Evolutionary conservation across 495 filamentous ascomycete species (phyloP), one percentile per base, ranked within the genome.

Genomic region (Jackrogersella multiformis): DNA sequence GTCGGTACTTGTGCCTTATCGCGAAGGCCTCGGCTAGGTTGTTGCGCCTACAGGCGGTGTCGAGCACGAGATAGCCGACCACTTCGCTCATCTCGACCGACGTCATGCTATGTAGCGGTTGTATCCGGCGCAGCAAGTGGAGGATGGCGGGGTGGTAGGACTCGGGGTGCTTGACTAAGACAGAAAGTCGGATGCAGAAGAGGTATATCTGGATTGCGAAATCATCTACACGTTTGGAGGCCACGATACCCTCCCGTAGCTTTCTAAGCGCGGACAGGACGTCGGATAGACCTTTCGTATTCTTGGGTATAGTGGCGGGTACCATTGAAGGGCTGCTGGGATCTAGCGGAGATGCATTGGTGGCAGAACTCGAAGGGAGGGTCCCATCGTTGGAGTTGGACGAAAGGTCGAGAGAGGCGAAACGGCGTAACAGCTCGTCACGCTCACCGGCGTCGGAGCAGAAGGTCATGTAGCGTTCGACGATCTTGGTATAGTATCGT

Each of bases 81-180:
- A 94, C 86, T 62, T 98, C 95, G 46, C 88, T 87, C 15, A 90
- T 74, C 67, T 96, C 92, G 12, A 86, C 76, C 9, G 80, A 77
- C 0, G 88, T 84, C 16, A 97, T 84, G 26, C 86, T 87, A 48
- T 86, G 80, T 0, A 78, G 69, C 4, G 83, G 78, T 74, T 96
- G 92, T 54, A 97, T 86, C 2, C 79, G 78, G 35, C 86, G 83
- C 5, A 99, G 82, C 1, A 97, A 86, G 70, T 95, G 85, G 16
- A 90, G 84, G 26, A 98, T 81, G 21, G 95, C 91, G 1, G 95
- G 93, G 67, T 92, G 88, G 79, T 99, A 99, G 6, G 93, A 93
- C 53, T 96, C 93, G 64, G 85, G 87, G 62, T 94, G 88, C 55
- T 87, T 87, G 56, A 89, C 84, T 18, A 94, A 85, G 42, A 99